Evolutionary conservation across 352 stramenopile species (phyloP).

Genomic region (Blastocystis sp.): DNA sequence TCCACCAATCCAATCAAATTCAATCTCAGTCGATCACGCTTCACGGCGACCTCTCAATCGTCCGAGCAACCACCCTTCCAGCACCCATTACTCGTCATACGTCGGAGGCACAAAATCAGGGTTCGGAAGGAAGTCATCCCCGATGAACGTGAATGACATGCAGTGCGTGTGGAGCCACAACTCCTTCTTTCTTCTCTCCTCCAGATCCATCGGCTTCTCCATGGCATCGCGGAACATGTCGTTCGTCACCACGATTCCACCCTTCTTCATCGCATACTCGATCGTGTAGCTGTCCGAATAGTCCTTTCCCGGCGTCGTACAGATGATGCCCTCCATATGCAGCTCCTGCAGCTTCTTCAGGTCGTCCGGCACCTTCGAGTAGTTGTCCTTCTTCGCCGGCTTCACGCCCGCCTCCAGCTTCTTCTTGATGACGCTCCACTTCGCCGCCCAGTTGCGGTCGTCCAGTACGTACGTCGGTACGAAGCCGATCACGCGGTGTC

Average conservation of each 20-base stretch:
- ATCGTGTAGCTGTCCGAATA: conserved; percentile 76
- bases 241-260: conserved; percentile 73
- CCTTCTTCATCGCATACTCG: conserved; percentile 69
- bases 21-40: too few species aligned
- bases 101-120: conserved; percentile 67
- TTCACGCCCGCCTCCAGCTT: neutral
- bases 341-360: neutral
- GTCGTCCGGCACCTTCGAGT: neutral
- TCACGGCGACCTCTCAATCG: neutral
- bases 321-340: neutral
- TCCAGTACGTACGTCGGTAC: neutral
- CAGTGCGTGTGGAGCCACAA: conserved; percentile 67
- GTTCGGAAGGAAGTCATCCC: conserved; percentile 71
- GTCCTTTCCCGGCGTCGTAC: conserved; percentile 64
- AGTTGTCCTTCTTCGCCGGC: neutral
- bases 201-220: conserved; percentile 66
- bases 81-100: neutral
- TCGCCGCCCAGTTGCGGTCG: neutral
- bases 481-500: neutral
- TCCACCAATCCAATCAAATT: too few species aligned
- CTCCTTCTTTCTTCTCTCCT: conserved; percentile 63
- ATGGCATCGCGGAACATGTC: conserved; percentile 72
- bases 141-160: conserved; percentile 73
- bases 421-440: neutral
- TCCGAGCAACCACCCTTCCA: neutral